Base-by-base conservation (phyloP, 2,329 filamentous ascomycete species). In the Aspergillus fumigatiaffinis region DNA sequence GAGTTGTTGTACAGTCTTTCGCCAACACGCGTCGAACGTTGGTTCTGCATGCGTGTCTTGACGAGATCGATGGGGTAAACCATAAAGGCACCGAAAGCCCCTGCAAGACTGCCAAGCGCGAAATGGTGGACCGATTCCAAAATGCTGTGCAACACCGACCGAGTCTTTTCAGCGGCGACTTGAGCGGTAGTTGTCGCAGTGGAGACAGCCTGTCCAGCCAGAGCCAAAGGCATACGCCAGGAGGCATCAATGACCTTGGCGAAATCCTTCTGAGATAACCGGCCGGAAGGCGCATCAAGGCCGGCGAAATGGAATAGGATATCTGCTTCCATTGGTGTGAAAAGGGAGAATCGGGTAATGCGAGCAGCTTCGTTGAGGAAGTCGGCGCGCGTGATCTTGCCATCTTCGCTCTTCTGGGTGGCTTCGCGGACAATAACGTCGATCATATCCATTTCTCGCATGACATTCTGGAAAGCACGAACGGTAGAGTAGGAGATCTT, bases 401-500 rank as follows among this genome's bases (percentile, higher is more conserved):
- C 91, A 73, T 99, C 94, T 10, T 79, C 66, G 73, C 90, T 95
- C 79, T 92, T 92, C 66, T 81, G 79, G 62, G 91, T 90, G 41
- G 94, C 94, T 70, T 91, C 91, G 65, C 91, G 87, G 63, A 99
- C 85, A 71, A 99, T 92, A 64, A 96, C 80, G 79, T 99, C 94
- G 51, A 97, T 91, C 68, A 97, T 84, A 70, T 99, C 94, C 91
- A 99, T 97, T 77, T 97, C 92, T 69, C 90, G 88, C 67, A 99
- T 93, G 76, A 99, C 88, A 74, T 99, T 99, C 80, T 96, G 92
- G 80, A 99, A 99, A 41, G 94, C 94, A 64, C 94, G 87, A 32
- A 99, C 94, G 72, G 96, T 97, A 73, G 94, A 92, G 72, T 99
- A 99, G 6, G 92, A 97, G 66, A 99, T 94, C 79, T 95, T 96